Evolutionary conservation across 345 rosid species (phyloP).

Genomic region (Moricandia arvensis): DNA sequence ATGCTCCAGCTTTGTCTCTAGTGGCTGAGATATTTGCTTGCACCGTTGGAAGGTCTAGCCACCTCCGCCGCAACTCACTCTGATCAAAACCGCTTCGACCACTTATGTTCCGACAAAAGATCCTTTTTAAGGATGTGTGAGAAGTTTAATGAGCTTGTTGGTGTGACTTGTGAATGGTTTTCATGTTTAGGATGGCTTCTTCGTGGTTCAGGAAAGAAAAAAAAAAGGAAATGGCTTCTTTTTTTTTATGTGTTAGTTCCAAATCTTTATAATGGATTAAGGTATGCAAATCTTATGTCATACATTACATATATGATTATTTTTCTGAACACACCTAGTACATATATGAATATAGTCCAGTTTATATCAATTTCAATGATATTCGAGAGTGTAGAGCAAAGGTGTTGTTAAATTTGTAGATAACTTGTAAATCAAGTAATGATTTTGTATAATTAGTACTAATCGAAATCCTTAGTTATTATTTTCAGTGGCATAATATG

Average conservation of each 20-base stretch:
- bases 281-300: neutral
- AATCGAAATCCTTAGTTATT: neutral
- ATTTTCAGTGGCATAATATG: neutral
- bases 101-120: neutral
- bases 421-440: neutral
- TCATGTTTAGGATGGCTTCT: constrained; percentile 14
- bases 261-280: constrained; percentile 1
- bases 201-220: no score
- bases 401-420: neutral
- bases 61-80: constrained; percentile 37
- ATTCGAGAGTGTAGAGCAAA: neutral
- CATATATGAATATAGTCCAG: neutral
- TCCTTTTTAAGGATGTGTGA: constrained; percentile 18
- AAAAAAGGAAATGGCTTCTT: neutral
- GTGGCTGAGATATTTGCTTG: constrained; percentile 89
- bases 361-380: neutral
- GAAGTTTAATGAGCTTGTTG: neutral
- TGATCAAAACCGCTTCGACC: neutral
- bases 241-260: neutral
- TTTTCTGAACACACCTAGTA: neutral
- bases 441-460: neutral
- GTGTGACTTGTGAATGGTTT: constrained; percentile 26
- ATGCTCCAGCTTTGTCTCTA: constrained; percentile 54
- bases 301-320: neutral
- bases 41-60: constrained; percentile 71